Percentiles rank a stretch among this genome's conserved stretches.
Evolutionary conservation across 768 basidiomycete genomes (phyloP).

Genomic region (Pleurotus ostreatus): DNA sequence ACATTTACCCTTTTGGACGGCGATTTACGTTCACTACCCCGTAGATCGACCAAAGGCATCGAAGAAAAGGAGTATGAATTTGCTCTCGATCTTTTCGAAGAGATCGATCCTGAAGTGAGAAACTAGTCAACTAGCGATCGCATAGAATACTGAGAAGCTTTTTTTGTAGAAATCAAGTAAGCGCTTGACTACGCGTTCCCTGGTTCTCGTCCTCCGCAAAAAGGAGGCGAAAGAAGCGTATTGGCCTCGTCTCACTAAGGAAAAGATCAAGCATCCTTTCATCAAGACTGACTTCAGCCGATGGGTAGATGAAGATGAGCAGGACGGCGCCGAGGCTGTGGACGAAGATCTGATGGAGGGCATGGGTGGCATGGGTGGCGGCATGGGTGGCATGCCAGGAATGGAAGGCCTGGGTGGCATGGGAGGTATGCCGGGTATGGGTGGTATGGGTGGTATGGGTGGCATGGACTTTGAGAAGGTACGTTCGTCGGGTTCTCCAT

Average conservation of each 20-base stretch:
- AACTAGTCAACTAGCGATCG: neutral
- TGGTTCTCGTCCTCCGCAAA: conserved; percentile 74
- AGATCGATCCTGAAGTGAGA: conserved; percentile 73
- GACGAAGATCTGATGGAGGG: conserved; percentile 51
- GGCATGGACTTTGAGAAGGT: conserved; percentile 71
- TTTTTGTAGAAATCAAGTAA: conserved; percentile 49
- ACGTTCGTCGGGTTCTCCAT: conserved; percentile 10
- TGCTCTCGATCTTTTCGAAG: conserved; percentile 68
- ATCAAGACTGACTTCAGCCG: conserved; percentile 94
- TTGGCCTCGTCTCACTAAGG: conserved; percentile 93
- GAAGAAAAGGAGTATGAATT: conserved; percentile 70
- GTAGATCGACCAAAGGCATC: conserved; percentile 34
- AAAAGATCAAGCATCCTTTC: conserved; percentile 73
- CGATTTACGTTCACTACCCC: conserved; percentile 12
- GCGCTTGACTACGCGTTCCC: conserved; percentile 60
- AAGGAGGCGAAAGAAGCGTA: conserved; percentile 72
- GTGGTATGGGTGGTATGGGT: conserved; percentile 38
- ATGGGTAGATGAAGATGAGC: conserved; percentile 98
- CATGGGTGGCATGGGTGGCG: conserved; percentile 55
- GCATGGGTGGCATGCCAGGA: conserved; percentile 42
- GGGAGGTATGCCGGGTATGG: conserved; percentile 49
- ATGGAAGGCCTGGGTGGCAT: conserved; percentile 59
- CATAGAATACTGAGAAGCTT: neutral
- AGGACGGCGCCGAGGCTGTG: conserved; percentile 54
- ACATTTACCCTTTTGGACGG: neutral